Evolutionary conservation across 257 asterid species (phyloP).

Genomic region (Fraxinus excelsior): DNA sequence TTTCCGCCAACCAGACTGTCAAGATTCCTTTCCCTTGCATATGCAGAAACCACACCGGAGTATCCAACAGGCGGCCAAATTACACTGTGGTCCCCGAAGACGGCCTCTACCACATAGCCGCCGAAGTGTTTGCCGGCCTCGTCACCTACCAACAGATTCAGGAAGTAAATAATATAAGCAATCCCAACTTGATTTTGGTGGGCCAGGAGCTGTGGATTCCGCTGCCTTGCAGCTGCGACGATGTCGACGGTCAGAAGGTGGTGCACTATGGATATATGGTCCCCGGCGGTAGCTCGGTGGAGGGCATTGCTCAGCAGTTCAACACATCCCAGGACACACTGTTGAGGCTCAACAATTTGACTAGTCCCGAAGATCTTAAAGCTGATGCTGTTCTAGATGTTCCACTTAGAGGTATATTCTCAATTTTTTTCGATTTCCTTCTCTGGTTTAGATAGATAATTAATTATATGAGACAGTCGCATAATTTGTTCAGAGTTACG

Average conservation of each 20-base stretch:
- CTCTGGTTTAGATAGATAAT: not conserved
- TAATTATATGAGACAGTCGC: not conserved
- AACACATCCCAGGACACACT: slow-evolving; percentile 49
- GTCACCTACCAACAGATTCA: slow-evolving; percentile 50
- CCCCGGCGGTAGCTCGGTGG: slow-evolving; percentile 47
- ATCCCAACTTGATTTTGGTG: slow-evolving; percentile 32
- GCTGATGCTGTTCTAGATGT: slow-evolving; percentile 72
- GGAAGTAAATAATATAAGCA: slow-evolving; percentile 43
- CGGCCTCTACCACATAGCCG: slow-evolving; percentile 62
- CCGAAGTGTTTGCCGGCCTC: slow-evolving; percentile 56
- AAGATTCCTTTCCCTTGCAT: slow-evolving; percentile 69
- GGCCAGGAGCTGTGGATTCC: slow-evolving; percentile 72
- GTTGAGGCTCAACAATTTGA: slow-evolving; percentile 55
- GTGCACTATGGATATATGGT: slow-evolving; percentile 81
- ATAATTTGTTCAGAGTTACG: not conserved
- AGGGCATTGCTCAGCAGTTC: slow-evolving; percentile 58
- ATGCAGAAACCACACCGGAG: slow-evolving; percentile 65
- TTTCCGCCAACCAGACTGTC: slow-evolving; percentile 39
- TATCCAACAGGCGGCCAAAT: slow-evolving; percentile 50
- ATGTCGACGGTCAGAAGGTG: slow-evolving; percentile 54
- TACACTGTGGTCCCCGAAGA: slow-evolving; percentile 63
- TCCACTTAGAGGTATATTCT: slow-evolving; percentile 65
- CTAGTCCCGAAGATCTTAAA: slow-evolving; percentile 34
- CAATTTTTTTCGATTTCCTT: not conserved
- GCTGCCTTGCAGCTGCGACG: slow-evolving; percentile 89